These are phyloP conservation scores for Mollisia scopiformis DNA, from an alignment of 2,329 filamentous ascomycete species.

Conservation along the genomic window DNA sequence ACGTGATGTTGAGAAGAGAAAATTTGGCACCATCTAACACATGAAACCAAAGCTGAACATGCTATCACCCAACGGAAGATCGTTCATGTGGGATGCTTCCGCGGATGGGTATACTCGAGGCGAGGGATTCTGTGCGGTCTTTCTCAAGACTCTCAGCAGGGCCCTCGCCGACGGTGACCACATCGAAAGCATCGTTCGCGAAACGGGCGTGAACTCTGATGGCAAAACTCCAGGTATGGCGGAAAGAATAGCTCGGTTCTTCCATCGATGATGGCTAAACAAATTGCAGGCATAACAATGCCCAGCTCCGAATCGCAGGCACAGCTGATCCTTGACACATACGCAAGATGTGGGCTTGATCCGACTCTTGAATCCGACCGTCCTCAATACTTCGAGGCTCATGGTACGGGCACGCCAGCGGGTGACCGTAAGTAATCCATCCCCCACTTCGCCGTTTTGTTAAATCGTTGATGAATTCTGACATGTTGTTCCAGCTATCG, in stretches of 20 bases:
- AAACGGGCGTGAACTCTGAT: slow-evolving; percentile 54
- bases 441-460: not conserved
- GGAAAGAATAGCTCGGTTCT: too few species aligned
- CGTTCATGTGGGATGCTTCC: slow-evolving; percentile 45
- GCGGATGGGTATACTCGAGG: slow-evolving; percentile 47
- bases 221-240: too few species aligned
- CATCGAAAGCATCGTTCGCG: slow-evolving; percentile 51
- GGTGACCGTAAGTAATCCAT: not conserved
- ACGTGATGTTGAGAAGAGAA: too few species aligned
- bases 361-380: slow-evolving; percentile 37
- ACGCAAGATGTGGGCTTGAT: slow-evolving; percentile 46
- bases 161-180: slow-evolving; percentile 54
- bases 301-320: slow-evolving; percentile 51
- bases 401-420: slow-evolving; percentile 39
- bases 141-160: slow-evolving; percentile 39
- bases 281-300: slow-evolving; percentile 58
- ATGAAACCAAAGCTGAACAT: not conserved
- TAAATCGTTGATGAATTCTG: too few species aligned
- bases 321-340: slow-evolving; percentile 47
- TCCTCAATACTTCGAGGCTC: slow-evolving; percentile 53
- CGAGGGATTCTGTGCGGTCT: slow-evolving; percentile 40
- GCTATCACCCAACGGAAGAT: slow-evolving; percentile 16
- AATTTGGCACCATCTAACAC: too few species aligned
- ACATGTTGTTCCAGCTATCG: too few species aligned
- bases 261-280: too few species aligned